These are phyloP conservation scores for Heliosperma pusillum DNA, from an alignment of 148 eudicot genomes.

Conservation along the genomic window DNA sequence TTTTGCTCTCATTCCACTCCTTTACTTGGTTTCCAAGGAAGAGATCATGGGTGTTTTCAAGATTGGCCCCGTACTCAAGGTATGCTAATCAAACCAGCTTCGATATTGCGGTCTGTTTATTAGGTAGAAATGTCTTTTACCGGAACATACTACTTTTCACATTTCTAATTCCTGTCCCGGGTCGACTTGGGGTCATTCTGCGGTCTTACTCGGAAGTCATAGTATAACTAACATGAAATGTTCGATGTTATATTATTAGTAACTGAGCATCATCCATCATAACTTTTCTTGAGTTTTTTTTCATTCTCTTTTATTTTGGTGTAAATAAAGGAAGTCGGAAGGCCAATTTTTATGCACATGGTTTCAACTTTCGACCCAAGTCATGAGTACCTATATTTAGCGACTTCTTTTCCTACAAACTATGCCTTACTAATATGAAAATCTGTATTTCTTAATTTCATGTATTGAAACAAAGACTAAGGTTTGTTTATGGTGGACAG, in stretches of 20 bases:
- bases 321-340: too few relatives aligned
- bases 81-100: constrained; percentile 24
- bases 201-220: too few relatives aligned
- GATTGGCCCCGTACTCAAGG: constrained; percentile 78
- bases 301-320: too few relatives aligned
- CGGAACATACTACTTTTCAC: neutral
- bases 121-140: neutral
- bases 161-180: neutral
- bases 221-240: too few relatives aligned
- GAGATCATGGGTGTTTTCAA: constrained; percentile 86
- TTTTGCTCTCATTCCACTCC: constrained; percentile 92
- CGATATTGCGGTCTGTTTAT: neutral
- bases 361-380: too few relatives aligned
- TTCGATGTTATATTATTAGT: too few relatives aligned
- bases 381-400: too few relatives aligned
- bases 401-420: too few relatives aligned
- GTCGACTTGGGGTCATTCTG: too few relatives aligned
- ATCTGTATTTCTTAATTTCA: neutral
- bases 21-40: constrained; percentile 85
- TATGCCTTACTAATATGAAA: neutral
- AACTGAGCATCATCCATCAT: too few relatives aligned
- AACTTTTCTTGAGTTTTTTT: too few relatives aligned
- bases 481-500: constrained; percentile 23
- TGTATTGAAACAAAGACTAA: neutral
- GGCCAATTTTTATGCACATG: too few relatives aligned